Percentiles rank a stretch among this genome's conserved stretches.
These are phyloP conservation scores for Tardiomyces digboiensis DNA, from an alignment of 1,139 yeast genomes.

Conservation along the genomic window DNA sequence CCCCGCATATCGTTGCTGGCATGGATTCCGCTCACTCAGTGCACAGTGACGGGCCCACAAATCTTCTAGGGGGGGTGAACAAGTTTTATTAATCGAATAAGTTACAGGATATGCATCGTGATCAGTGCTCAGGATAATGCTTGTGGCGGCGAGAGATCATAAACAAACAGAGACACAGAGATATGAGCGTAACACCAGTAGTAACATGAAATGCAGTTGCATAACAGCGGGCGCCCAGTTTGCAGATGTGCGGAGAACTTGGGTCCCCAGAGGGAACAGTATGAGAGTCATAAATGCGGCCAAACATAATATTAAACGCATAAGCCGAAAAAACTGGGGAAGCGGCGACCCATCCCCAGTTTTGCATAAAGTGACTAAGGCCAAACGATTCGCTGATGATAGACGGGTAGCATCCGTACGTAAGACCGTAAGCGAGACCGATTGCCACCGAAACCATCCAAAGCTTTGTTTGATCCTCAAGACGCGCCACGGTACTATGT, in stretches of 20 bases:
- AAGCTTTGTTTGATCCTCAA: conserved; percentile 29
- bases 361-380: conserved; percentile 55
- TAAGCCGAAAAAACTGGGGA: conserved; percentile 27
- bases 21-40: too few species aligned
- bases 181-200: conserved; percentile 29
- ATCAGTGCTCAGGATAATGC: neutral
- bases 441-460: conserved; percentile 43
- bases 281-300: conserved; percentile 25
- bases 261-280: conserved; percentile 9
- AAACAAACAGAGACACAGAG: conserved; percentile 23
- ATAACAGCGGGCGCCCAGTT: conserved; percentile 19
- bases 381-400: conserved; percentile 67
- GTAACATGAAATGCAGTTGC: conserved; percentile 18
- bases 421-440: conserved; percentile 66
- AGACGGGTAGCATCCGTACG: conserved; percentile 72
- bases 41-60: too few species aligned
- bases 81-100: too few species aligned
- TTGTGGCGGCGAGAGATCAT: conserved; percentile 6
- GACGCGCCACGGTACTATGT: conserved; percentile 17
- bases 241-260: conserved; percentile 14
- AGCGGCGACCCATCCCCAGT: conserved; percentile 58
- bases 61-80: too few species aligned
- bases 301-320: conserved; percentile 25
- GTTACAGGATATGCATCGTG: conserved; percentile 11
- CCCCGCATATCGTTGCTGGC: too few species aligned